Evolutionary conservation across 2,329 filamentous ascomycete genomes (phyloP).

Genomic region (Emergomyces orientalis): DNA sequence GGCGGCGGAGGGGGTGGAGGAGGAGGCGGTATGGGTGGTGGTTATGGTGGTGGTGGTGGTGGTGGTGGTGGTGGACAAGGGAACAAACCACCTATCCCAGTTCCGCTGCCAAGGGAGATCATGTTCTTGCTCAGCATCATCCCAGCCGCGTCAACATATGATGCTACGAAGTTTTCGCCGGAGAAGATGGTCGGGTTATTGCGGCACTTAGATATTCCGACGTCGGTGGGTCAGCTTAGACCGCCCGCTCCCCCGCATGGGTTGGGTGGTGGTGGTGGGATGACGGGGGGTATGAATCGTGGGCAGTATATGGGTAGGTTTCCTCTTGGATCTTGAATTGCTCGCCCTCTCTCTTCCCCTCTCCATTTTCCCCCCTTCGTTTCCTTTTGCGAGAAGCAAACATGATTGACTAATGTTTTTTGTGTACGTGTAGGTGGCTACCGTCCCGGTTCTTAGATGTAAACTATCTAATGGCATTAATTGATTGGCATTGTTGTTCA

Average conservation of each 20-base stretch:
- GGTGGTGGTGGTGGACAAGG: slow-evolving; percentile 22
- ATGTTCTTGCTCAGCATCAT: slow-evolving; percentile 60
- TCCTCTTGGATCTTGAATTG: not conserved
- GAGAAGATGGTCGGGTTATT: slow-evolving; percentile 65
- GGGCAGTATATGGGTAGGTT: slow-evolving; percentile 28
- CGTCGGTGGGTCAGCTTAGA: slow-evolving; percentile 34
- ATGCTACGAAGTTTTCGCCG: slow-evolving; percentile 59
- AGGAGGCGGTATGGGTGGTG: not conserved
- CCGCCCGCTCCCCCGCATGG: slow-evolving; percentile 18
- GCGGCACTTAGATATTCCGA: slow-evolving; percentile 56
- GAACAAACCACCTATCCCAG: slow-evolving; percentile 48
- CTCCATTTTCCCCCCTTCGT: slow-evolving; percentile 6
- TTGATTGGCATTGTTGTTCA: not conserved
- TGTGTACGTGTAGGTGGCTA: not conserved
- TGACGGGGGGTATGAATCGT: slow-evolving; percentile 24
- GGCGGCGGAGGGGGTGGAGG: slow-evolving; percentile 1
- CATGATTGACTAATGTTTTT: not conserved
- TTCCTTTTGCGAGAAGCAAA: not conserved
- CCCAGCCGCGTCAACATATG: slow-evolving; percentile 63
- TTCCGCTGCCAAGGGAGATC: slow-evolving; percentile 62
- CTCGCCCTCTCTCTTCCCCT: slow-evolving; percentile 11
- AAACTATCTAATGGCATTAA: not conserved
- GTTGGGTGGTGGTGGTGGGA: slow-evolving; percentile 7
- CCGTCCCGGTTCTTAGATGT: not conserved
- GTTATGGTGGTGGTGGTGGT: not conserved